Percentiles rank a stretch among this genome's conserved stretches.
phyloP scores from a whole-genome alignment of 768 basidiomycete genomes.

The Hemileccinum impolitum region DNA sequence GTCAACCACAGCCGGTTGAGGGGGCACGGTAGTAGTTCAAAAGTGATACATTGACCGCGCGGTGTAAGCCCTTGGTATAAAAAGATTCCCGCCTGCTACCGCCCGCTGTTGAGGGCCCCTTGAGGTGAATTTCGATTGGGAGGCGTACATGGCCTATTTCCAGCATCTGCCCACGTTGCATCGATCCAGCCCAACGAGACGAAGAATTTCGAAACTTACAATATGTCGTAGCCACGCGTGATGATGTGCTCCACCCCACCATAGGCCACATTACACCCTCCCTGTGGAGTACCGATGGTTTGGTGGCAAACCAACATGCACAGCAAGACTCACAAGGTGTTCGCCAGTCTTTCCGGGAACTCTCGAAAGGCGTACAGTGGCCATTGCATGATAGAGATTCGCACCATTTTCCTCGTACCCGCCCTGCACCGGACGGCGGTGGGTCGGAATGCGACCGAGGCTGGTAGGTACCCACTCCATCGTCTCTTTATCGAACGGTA shows the following conservation, averaged over 20 bases:
- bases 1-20: constrained; percentile 28
- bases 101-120: too few relatives aligned
- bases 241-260: constrained; percentile 37
- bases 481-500: constrained; percentile 59
- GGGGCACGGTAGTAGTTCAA: constrained; percentile 21
- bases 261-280: constrained; percentile 41
- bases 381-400: constrained; percentile 68
- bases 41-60: neutral
- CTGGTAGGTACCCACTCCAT: constrained; percentile 77
- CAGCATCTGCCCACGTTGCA: constrained; percentile 33
- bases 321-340: constrained; percentile 52
- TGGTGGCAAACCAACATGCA: neutral
- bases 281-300: constrained; percentile 23
- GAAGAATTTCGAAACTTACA: constrained; percentile 30
- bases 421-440: constrained; percentile 61
- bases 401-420: constrained; percentile 70
- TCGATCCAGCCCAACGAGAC: neutral
- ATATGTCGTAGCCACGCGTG: constrained; percentile 39
- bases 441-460: constrained; percentile 55
- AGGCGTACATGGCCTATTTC: constrained; percentile 12
- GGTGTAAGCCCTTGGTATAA: constrained; percentile 5
- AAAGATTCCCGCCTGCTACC: neutral
- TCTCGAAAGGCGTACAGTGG: constrained; percentile 43
- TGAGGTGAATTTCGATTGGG: too few relatives aligned
- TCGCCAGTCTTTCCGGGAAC: constrained; percentile 76